phyloP scores from a whole-genome alignment of 1,139 yeast genomes.

The Chernovozyma sophiae-reginae region DNA sequence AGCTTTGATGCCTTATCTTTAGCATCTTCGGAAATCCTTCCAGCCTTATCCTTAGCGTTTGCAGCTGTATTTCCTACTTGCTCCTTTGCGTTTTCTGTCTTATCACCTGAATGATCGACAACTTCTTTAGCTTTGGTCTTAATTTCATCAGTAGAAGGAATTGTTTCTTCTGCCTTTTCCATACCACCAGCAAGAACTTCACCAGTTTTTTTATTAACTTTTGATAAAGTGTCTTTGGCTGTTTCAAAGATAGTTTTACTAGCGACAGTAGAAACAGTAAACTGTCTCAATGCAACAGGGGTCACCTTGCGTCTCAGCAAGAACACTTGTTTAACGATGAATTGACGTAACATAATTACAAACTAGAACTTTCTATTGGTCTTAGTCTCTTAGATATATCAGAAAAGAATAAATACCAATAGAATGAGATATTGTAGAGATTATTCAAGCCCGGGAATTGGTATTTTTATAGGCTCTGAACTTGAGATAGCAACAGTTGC shows the following conservation, averaged over 20 bases:
- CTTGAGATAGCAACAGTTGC: too few relatives aligned
- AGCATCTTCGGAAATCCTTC: slow-evolving; percentile 6
- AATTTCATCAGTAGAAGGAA: slow-evolving; percentile 12
- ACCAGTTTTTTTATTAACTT: slow-evolving; percentile 30
- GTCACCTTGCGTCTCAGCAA: slow-evolving; percentile 6
- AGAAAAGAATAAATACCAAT: too few relatives aligned
- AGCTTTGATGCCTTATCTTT: slow-evolving; percentile 1
- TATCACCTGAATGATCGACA: slow-evolving; percentile 35
- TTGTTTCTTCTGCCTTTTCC: slow-evolving; percentile 20
- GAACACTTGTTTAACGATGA: slow-evolving; percentile 9
- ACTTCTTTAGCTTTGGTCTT: slow-evolving; percentile 17
- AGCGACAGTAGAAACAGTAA: slow-evolving; percentile 6
- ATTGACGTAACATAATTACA: slow-evolving; percentile 17
- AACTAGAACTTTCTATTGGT: too few relatives aligned
- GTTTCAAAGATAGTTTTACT: slow-evolving; percentile 28
- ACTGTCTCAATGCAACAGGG: slow-evolving; percentile 5
- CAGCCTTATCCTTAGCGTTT: slow-evolving; percentile 7
- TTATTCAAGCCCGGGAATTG: neutral
- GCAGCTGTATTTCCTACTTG: slow-evolving; percentile 22
- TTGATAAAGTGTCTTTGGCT: slow-evolving; percentile 32
- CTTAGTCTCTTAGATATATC: too few relatives aligned
- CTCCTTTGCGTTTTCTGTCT: slow-evolving; percentile 32
- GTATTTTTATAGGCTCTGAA: neutral
- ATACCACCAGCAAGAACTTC: slow-evolving; percentile 28
- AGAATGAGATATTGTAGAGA: too few relatives aligned